Base-by-base conservation (phyloP, 2,329 filamentous ascomycete species). In the Aspergillus clavatus region DNA sequence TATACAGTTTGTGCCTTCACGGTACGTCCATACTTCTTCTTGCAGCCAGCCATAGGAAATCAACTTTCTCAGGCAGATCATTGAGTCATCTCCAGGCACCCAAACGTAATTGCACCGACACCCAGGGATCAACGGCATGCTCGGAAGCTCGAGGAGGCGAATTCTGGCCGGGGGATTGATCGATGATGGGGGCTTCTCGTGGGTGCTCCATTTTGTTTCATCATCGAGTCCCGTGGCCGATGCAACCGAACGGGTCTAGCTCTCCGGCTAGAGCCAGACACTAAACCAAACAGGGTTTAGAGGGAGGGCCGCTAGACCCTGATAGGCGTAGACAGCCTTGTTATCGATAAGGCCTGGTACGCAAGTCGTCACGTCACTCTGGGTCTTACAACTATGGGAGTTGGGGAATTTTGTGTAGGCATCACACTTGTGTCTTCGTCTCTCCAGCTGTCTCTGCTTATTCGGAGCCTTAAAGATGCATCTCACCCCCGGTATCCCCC, bases 281-380 rank as follows among this genome's bases (percentile, higher is more conserved):
- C 54, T 54, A 51, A 31, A 27, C 52, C 40, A 7, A 19, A 45
- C 31, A 21, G 10, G 6, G 3, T 5, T 6, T 5, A 6, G 10
- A 41, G 18, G 2, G 5, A 18, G n/a, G n/a, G n/a, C n/a, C n/a
- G n/a, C 45, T 48, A 52, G 38, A 23, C 47, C 46, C 8, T 33
- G 23, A 38, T 16, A 21, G 42, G 48, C n/a, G 22, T 14, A 21
- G 26, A 11, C 16, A 21, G 23, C 27, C n/a, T 33, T 14, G 14
- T 56, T 51, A 54, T 56, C 47, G 53, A 55, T 57, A 24, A 66
- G 67, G 1, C 68, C 66, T 19, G 60, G 66, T 49, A 65, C 69
- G n/a, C 51, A 52, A 56, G 48, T 57, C 53, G 47, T 56, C 54
- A 57, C 53, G 56, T 58, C 56, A 56, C 53, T 48, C 43, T 47